These are phyloP conservation scores for Hypoxylon perforatum DNA, from an alignment of 495 filamentous ascomycete genomes.

Conservation along the genomic window DNA sequence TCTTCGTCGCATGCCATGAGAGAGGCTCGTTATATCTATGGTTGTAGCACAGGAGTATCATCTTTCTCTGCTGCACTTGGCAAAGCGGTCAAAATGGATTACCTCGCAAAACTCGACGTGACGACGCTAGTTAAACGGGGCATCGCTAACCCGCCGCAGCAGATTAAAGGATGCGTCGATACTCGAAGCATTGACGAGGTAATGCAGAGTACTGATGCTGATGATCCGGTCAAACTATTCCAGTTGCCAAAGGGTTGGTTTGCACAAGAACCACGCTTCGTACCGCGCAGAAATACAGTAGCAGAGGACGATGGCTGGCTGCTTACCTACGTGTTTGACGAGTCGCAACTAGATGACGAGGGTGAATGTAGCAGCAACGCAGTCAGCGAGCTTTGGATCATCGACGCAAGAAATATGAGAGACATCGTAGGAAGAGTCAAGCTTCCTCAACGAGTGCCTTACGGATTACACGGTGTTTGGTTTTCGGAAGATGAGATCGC, in stretches of 20 bases:
- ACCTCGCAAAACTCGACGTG: conserved; percentile 67
- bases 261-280: conserved; percentile 73
- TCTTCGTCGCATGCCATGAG: conserved; percentile 64
- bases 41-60: conserved; percentile 59
- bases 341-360: conserved; percentile 59
- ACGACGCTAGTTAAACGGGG: conserved; percentile 59
- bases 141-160: conserved; percentile 50
- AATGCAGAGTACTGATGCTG: conserved; percentile 49
- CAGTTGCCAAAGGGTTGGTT: conserved; percentile 66
- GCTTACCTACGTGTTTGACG: conserved; percentile 69
- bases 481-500: conserved; percentile 67
- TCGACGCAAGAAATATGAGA: conserved; percentile 68
- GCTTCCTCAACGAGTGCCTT: conserved; percentile 72
- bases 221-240: conserved; percentile 70
- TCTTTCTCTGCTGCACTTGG: conserved; percentile 64
- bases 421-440: conserved; percentile 64
- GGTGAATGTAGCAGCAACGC: conserved; percentile 56
- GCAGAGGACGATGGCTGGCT: conserved; percentile 69
- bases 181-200: conserved; percentile 59
- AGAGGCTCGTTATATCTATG: conserved; percentile 65
- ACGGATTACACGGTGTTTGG: conserved; percentile 75
- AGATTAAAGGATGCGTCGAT: conserved; percentile 67
- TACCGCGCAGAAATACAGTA: conserved; percentile 57
- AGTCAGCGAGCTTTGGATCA: conserved; percentile 71
- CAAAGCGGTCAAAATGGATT: conserved; percentile 69